phyloP scores from a whole-genome alignment of 805 yeast genomes.

The Candida nemodendra region DNA sequence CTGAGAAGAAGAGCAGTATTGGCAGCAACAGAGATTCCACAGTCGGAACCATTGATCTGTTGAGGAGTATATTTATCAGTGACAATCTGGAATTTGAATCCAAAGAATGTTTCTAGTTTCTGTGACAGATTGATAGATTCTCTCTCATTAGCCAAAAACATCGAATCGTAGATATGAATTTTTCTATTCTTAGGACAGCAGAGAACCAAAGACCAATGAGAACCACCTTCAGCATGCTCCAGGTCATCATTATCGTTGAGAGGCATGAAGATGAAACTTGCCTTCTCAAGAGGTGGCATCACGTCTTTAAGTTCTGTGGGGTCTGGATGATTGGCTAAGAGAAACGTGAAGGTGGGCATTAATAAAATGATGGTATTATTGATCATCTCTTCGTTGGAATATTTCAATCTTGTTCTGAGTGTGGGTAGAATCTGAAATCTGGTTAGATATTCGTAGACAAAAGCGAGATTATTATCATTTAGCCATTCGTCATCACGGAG shows the following conservation, averaged over 20 bases:
- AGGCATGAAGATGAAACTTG: slow-evolving; percentile 62
- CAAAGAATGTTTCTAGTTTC: slow-evolving; percentile 32
- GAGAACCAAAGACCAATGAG: slow-evolving; percentile 73
- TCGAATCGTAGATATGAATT: slow-evolving; percentile 60
- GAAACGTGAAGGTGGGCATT: slow-evolving; percentile 63
- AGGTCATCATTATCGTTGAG: slow-evolving; percentile 64
- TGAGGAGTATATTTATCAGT: slow-evolving; percentile 45
- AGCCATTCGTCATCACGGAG: slow-evolving; percentile 69
- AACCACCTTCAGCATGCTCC: slow-evolving; percentile 61
- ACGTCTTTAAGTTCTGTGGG: slow-evolving; percentile 43
- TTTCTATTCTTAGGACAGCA: slow-evolving; percentile 46
- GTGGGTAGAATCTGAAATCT: slow-evolving; percentile 29
- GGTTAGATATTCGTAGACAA: slow-evolving; percentile 58
- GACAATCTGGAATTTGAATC: slow-evolving; percentile 18
- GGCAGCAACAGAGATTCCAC: slow-evolving; percentile 51
- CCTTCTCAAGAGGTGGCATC: slow-evolving; percentile 42
- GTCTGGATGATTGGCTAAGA: slow-evolving; percentile 51
- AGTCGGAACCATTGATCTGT: slow-evolving; percentile 64
- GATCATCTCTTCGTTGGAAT: slow-evolving; percentile 21
- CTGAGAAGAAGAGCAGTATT: slow-evolving; percentile 36
- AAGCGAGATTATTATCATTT: slow-evolving; percentile 65
- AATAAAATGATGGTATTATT: slow-evolving; percentile 38
- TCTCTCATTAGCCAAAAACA: slow-evolving; percentile 42
- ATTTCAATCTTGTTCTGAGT: slow-evolving; percentile 26
- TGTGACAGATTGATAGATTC: slow-evolving; percentile 34